Base-by-base conservation (phyloP, 1,139 yeast species). In the Hansenula lynferdii region DNA sequence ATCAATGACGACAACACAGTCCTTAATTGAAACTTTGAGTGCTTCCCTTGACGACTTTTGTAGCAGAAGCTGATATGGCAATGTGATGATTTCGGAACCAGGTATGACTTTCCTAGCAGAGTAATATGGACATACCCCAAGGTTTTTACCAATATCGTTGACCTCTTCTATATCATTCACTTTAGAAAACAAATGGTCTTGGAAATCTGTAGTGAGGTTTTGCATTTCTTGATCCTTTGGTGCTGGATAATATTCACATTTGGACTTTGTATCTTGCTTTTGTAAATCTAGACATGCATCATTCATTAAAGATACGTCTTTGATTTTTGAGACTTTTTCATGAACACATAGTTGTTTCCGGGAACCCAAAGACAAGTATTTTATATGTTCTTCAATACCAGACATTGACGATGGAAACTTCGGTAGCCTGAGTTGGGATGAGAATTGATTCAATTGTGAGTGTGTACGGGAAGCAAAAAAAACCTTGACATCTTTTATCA, bases 391-490 rank as follows among this genome's bases (percentile, higher is more conserved):
- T 1, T 57, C 48, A 0, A 64, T 40, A 2, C 65, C 68, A 9
- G 58, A 62, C 43, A 77, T 65, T 0, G 89, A 74, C 0, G 95
- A 72, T 1, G 85, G 82, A 44, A 87, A 83, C 0, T 60, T 45
- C 0, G 95, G 78, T 26, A 84, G 56, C 28, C 69, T 60, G 35
- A 90, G 61, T 50, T 92, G 97, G 18, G 77, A 75, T 0, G 90
- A 77, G 56, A 90, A 85, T 53, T 90, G 98, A 35, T 71, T 71
- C 39, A 90, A 64, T 56, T 90, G 98, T 0, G 97, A 86, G 54
- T 90, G 97, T 0, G 98, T 90, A 58, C 98, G 67, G 1, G 97
- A 87, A 0, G 95, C 72, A 54, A 80, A 89, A 48, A 64, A 75
- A 3, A 82, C 70, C 49, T 78, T 78, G 0, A 69, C 53, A 1